A percentile compares a stretch with the other conserved stretches of the same genome.
These are phyloP conservation scores for Obelidium mucronatum DNA, from an alignment of 192 early-diverging fungal genomes.

Conservation along the genomic window DNA sequence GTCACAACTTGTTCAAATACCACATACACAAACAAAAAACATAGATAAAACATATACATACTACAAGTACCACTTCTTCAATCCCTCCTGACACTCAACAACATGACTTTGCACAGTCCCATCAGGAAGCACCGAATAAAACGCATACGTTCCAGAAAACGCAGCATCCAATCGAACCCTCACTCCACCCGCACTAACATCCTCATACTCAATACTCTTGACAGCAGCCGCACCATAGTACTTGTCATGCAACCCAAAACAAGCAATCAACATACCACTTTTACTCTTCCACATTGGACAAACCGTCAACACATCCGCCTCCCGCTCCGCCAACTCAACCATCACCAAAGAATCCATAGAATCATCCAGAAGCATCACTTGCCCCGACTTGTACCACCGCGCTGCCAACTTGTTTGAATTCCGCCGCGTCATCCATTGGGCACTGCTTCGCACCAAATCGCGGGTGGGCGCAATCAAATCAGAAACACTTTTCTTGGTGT, in stretches of 20 bases:
- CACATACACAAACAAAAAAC: background rate
- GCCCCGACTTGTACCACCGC: background rate
- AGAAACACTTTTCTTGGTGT: background rate
- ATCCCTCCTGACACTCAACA: background rate
- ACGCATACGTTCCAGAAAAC: background rate
- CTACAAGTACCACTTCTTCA: background rate
- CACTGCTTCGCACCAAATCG: background rate
- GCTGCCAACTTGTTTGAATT: background rate
- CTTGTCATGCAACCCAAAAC: slow-evolving; percentile 11
- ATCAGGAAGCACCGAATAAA: background rate
- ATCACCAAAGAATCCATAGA: background rate
- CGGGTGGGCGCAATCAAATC: background rate
- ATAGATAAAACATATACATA: background rate
- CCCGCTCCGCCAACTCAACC: background rate
- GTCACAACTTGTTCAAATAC: no score
- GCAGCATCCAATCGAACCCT: background rate
- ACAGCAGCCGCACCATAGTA: slow-evolving; percentile 14
- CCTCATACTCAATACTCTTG: slow-evolving; percentile 1
- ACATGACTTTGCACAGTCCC: background rate
- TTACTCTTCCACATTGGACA: background rate
- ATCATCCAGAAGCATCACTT: background rate
- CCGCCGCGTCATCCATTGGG: background rate
- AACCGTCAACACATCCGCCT: slow-evolving; percentile 5
- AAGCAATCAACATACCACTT: background rate
- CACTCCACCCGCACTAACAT: background rate